phyloP scores from a whole-genome alignment of 768 basidiomycete species.

The Rhizopogon salebrosus region DNA sequence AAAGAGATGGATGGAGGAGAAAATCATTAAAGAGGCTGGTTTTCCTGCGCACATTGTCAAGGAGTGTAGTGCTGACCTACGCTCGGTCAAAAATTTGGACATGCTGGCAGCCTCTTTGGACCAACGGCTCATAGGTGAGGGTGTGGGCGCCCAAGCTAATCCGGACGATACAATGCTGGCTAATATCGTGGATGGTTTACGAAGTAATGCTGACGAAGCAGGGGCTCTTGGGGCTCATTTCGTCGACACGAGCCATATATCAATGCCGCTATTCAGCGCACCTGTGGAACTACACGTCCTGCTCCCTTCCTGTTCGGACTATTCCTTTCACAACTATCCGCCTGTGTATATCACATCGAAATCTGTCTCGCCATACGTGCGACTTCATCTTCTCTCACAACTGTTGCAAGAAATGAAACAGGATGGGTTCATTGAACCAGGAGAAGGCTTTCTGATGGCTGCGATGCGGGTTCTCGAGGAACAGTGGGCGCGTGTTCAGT shows the following conservation, averaged over 20 bases:
- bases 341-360: slow-evolving; percentile 74
- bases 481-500: slow-evolving; percentile 61
- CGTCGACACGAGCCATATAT: slow-evolving; percentile 39
- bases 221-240: slow-evolving; percentile 54
- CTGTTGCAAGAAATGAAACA: slow-evolving; percentile 54
- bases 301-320: slow-evolving; percentile 40
- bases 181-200: slow-evolving; percentile 5
- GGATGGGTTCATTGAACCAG: slow-evolving; percentile 53
- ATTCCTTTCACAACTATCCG: slow-evolving; percentile 44
- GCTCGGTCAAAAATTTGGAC: slow-evolving; percentile 44
- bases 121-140: slow-evolving; percentile 46
- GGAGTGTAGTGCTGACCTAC: slow-evolving; percentile 36
- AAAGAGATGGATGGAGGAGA: slow-evolving; percentile 75
- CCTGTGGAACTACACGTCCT: slow-evolving; percentile 66
- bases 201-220: slow-evolving; percentile 34
- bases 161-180: slow-evolving; percentile 23
- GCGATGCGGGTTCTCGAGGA: slow-evolving; percentile 67
- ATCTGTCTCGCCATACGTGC: slow-evolving; percentile 71
- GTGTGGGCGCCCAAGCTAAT: slow-evolving; percentile 25
- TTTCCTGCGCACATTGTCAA: slow-evolving; percentile 72
- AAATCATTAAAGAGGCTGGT: slow-evolving; percentile 77
- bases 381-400: slow-evolving; percentile 71
- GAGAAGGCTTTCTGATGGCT: slow-evolving; percentile 70
- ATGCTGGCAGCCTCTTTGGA: slow-evolving; percentile 52
- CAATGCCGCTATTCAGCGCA: slow-evolving; percentile 61